Conservation (phyloP, 2,329 filamentous ascomycete species). For the Cercospora janseana region DNA sequence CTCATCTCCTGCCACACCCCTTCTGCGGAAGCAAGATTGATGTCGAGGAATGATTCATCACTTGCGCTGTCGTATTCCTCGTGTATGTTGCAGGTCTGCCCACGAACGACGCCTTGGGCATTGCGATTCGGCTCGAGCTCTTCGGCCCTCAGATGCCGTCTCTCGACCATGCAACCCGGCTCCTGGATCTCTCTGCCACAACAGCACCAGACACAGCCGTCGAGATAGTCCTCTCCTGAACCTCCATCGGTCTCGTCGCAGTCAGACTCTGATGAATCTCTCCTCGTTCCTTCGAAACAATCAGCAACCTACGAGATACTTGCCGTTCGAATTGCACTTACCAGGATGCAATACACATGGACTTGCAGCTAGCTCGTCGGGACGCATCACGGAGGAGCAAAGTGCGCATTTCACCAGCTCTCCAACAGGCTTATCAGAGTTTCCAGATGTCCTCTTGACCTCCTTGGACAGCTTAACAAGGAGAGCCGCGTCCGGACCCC, state of each 20-base stretch:
- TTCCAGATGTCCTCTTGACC: too few species aligned
- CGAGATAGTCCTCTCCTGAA: background rate
- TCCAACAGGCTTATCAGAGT: too few species aligned
- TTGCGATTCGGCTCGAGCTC: background rate
- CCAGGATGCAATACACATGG: background rate
- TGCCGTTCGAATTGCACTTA: background rate
- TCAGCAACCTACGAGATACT: too few species aligned
- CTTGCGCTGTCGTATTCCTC: background rate
- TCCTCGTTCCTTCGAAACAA: background rate
- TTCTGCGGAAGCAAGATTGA: too few species aligned
- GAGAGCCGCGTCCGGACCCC: background rate
- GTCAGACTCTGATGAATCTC: background rate
- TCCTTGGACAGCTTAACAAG: background rate
- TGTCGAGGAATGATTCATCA: too few species aligned
- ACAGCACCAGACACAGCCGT: background rate
- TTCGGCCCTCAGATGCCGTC: background rate
- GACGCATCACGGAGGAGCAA: background rate
- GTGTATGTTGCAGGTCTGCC: background rate
- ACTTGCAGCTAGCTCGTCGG: background rate
- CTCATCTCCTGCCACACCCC: too few species aligned
- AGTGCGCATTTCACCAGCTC: background rate
- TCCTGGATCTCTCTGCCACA: background rate
- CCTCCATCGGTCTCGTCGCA: background rate
- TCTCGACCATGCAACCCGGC: background rate
- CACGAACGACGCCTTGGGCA: background rate